Evolutionary conservation across 768 basidiomycete genomes (phyloP).

Genomic region (Mycena polygramma): DNA sequence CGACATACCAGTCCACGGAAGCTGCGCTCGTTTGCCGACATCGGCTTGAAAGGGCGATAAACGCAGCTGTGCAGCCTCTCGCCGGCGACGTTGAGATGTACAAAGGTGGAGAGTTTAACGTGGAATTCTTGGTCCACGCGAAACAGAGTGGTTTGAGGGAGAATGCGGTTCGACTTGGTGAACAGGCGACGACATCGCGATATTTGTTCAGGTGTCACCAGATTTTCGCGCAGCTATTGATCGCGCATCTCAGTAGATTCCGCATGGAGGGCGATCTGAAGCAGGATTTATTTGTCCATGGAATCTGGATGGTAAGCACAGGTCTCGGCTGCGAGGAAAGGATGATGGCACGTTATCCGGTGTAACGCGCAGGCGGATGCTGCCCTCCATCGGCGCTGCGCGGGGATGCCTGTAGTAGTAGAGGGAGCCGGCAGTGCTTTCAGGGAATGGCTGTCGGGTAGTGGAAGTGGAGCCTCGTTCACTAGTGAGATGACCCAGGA

Average conservation of each 20-base stretch:
- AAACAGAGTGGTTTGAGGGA: background rate
- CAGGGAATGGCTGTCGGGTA: too few species aligned
- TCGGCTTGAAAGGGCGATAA: too few species aligned
- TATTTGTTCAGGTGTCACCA: background rate
- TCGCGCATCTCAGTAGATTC: too few species aligned
- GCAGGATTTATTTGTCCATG: slow-evolving; percentile 5
- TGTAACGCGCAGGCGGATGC: slow-evolving; percentile 2
- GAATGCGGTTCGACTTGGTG: background rate
- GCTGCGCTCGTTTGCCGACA: too few species aligned
- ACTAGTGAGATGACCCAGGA: too few species aligned
- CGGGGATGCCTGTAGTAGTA: background rate
- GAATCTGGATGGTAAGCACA: background rate
- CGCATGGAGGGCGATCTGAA: too few species aligned
- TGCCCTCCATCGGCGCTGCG: background rate
- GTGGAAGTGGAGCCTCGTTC: too few species aligned
- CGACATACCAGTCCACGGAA: background rate
- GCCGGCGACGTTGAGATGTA: background rate
- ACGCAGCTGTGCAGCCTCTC: background rate
- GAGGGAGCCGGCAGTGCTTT: background rate
- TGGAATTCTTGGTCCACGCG: slow-evolving; percentile 7
- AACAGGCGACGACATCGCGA: background rate
- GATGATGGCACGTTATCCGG: background rate
- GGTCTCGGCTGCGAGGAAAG: background rate
- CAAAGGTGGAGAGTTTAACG: too few species aligned
- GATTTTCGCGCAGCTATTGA: background rate